Conservation (phyloP, 306 rosid genomes). For the Malus domestica region ASM211411v1 NC_041801.1:9323001-9323500, state of each 20-base stretch:
- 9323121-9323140: not conserved
- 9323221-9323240: conserved; percentile 29
- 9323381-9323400: not conserved
- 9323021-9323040: conserved; percentile 7
- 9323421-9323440: not conserved
- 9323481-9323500: too few relatives aligned
- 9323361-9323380: conserved; percentile 22
- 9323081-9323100: not conserved
- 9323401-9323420: not conserved
- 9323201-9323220: conserved; percentile 34
- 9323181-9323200: conserved; percentile 16
- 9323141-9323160: conserved; percentile 5
- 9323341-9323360: conserved; percentile 1
- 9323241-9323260: not conserved
- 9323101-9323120: not conserved
- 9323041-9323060: not conserved
- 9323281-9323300: not conserved
- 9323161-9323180: conserved; percentile 17
- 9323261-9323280: not conserved
- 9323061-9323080: not conserved
- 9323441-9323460: not conserved
- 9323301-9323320: conserved; percentile 32
- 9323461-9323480: too few relatives aligned
- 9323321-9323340: conserved; percentile 30
- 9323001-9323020: not conserved